Conservation (phyloP, 805 yeast species). For the Blastobotrys parvus region DNA sequence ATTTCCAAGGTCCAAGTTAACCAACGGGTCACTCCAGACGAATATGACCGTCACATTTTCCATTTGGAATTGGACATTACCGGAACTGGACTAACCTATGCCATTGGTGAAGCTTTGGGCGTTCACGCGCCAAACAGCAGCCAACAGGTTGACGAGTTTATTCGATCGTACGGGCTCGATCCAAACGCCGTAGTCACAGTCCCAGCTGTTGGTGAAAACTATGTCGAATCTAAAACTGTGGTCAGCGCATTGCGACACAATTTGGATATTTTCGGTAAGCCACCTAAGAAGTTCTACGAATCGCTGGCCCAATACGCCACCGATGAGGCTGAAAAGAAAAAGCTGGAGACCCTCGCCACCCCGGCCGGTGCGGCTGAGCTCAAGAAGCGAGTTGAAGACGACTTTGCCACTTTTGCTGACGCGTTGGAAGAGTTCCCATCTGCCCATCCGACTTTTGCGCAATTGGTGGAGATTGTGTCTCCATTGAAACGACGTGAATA, state of each 20-base stretch:
- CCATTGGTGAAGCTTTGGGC: slow-evolving; percentile 95
- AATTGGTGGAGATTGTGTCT: slow-evolving; percentile 64
- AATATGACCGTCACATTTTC: slow-evolving; percentile 91
- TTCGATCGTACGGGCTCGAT: slow-evolving; percentile 61
- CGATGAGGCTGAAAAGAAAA: slow-evolving; percentile 56
- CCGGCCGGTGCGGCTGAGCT: slow-evolving; percentile 79
- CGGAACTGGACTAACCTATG: slow-evolving; percentile 85
- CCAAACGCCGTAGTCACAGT: slow-evolving; percentile 62
- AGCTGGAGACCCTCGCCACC: slow-evolving; percentile 55
- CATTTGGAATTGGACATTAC: slow-evolving; percentile 89
- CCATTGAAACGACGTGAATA: slow-evolving; percentile 95
- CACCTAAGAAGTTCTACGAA: slow-evolving; percentile 92
- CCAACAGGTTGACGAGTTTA: slow-evolving; percentile 57
- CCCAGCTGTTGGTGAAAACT: slow-evolving; percentile 46
- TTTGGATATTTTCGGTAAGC: slow-evolving; percentile 86
- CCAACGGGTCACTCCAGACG: slow-evolving; percentile 81
- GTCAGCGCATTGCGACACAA: slow-evolving; percentile 74
- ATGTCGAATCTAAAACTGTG: slow-evolving; percentile 67
- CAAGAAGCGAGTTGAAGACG: slow-evolving; percentile 78
- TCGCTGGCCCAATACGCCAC: slow-evolving; percentile 63
- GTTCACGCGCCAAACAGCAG: slow-evolving; percentile 81
- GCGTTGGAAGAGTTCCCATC: slow-evolving; percentile 69
- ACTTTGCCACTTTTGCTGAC: slow-evolving; percentile 73
- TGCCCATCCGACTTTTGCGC: slow-evolving; percentile 68
- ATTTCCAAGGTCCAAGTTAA: slow-evolving; percentile 86